Conservation (phyloP, 306 rosid species). For the Citrullus mucosospermus region DNA sequence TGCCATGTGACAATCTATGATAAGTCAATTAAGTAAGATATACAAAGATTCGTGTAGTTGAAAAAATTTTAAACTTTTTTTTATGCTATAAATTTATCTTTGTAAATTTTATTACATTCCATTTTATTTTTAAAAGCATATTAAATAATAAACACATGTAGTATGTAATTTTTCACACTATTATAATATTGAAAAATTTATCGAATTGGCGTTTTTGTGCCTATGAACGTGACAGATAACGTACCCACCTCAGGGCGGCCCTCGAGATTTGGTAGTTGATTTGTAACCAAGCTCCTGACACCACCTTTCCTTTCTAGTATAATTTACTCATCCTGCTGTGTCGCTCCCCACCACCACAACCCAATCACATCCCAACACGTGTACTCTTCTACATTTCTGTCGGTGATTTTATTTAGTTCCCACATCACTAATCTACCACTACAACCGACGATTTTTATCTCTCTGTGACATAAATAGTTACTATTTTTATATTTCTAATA, state of each 20-base stretch:
- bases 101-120: no score
- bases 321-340: not conserved
- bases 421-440: not conserved
- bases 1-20: no score
- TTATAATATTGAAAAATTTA: no score
- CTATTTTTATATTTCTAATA: no score
- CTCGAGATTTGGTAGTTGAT: conserved; percentile 21
- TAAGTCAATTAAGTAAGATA: no score
- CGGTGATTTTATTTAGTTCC: conserved; percentile 17
- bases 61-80: no score
- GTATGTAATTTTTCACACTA: no score
- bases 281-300: conserved; percentile 11
- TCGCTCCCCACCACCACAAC: not conserved
- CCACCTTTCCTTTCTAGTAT: not conserved
- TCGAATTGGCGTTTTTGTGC: no score
- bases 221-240: not conserved
- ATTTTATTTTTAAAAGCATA: no score
- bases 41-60: no score
- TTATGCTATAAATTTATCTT: no score
- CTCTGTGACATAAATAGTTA: not conserved
- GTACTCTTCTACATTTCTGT: not conserved
- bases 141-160: no score
- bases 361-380: not conserved
- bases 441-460: not conserved
- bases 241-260: conserved; percentile 21